Conservation (phyloP, 129 eudicot genomes). For the Escallonia rubra region DNA sequence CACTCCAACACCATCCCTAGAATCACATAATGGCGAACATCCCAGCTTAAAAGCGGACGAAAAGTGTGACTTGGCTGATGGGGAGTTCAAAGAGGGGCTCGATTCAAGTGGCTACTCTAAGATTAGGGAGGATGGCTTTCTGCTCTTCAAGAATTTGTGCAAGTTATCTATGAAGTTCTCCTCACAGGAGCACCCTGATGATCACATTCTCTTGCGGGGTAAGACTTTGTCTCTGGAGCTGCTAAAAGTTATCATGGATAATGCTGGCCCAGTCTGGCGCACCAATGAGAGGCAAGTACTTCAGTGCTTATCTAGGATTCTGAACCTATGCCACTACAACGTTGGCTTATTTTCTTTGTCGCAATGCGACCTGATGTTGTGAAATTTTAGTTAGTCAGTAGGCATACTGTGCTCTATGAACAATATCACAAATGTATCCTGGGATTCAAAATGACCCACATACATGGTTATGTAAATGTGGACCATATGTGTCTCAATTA, state of each 20-base stretch:
- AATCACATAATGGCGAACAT: slow-evolving; percentile 9
- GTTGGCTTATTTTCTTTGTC: neutral
- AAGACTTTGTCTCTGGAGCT: slow-evolving; percentile 86
- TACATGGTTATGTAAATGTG: no score
- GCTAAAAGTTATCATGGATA: slow-evolving; percentile 76
- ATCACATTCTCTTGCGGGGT: slow-evolving; percentile 90
- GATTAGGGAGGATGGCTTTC: slow-evolving; percentile 81
- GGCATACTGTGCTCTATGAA: no score
- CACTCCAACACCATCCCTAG: slow-evolving; percentile 16
- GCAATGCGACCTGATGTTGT: no score
- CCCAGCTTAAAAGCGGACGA: slow-evolving; percentile 12
- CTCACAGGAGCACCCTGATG: slow-evolving; percentile 78
- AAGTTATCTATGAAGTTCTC: slow-evolving; percentile 96
- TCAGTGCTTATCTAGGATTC: neutral
- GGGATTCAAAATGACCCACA: no score
- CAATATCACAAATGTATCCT: no score
- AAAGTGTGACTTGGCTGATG: slow-evolving; percentile 18
- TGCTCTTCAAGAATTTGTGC: slow-evolving; percentile 85
- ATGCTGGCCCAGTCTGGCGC: slow-evolving; percentile 84
- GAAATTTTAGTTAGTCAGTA: no score
- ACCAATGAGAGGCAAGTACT: slow-evolving; percentile 75
- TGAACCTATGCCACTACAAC: neutral
- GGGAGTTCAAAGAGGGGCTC: slow-evolving; percentile 24
- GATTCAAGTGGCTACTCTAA: slow-evolving; percentile 49
- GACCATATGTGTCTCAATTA: no score